A percentile compares a stretch with the other conserved stretches of the same genome.
phyloP scores from a whole-genome alignment of 768 basidiomycete genomes.

The Termitomyces eurrhizus region DNA sequence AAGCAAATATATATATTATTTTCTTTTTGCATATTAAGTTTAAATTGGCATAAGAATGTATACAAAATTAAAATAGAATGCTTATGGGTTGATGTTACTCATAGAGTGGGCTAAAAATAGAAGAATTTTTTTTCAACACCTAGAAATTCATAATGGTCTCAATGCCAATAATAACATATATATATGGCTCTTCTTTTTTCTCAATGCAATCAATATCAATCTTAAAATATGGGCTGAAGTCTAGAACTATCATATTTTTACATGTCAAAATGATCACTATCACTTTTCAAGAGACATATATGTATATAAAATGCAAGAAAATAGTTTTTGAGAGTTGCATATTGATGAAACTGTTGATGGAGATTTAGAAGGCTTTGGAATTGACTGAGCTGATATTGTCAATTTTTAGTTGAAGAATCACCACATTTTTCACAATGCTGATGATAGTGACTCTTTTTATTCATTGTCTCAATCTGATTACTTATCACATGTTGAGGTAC shows the following conservation, averaged over 20 bases:
- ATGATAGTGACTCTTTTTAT: background rate
- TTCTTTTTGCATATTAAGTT: too few relatives aligned
- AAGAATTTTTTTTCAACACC: too few relatives aligned
- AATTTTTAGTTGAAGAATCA: constrained; percentile 8
- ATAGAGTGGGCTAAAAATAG: too few relatives aligned
- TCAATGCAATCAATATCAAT: constrained; percentile 27
- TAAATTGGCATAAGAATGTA: too few relatives aligned
- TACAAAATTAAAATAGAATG: too few relatives aligned
- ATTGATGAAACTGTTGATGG: constrained; percentile 7
- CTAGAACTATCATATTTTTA: constrained; percentile 33
- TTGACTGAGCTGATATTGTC: constrained; percentile 22
- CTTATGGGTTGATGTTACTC: too few relatives aligned
- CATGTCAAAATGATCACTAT: constrained; percentile 12
- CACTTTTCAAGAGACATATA: constrained; percentile 26
- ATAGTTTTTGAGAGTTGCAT: constrained; percentile 23
- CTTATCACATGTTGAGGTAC: too few relatives aligned
- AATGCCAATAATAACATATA: constrained; percentile 22
- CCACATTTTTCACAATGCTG: constrained; percentile 13
- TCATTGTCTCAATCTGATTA: background rate
- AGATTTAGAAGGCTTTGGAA: constrained; percentile 15
- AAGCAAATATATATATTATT: too few relatives aligned
- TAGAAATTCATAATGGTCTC: constrained; percentile 13
- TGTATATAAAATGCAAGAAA: constrained; percentile 25
- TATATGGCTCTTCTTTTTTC: constrained; percentile 39
- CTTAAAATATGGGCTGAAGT: constrained; percentile 23